Evolutionary conservation across 2,329 filamentous ascomycete species (phyloP), one percentile per base, ranked within the genome.

Genomic region (Cyphellophora europaea): DNA sequence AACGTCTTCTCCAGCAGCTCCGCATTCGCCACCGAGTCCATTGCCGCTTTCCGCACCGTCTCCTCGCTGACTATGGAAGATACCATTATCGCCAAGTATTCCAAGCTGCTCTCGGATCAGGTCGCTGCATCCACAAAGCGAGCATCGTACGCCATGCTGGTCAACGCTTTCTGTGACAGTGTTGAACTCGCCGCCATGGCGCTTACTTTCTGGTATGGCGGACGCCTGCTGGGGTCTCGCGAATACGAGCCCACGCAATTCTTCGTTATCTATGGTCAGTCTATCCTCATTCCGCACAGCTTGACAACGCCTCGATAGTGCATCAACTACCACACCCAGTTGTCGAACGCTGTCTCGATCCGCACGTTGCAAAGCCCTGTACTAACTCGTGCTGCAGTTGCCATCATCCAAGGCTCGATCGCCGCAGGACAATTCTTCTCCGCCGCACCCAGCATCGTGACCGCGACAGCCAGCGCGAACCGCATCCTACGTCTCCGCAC

Each of bases 21-120:
- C 13, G 74, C 82, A 48, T 85, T 86, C 47, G 82, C 79, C 0
- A 73, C 79, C 1, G 82, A 88, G 53, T 73, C 80, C 3, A 82
- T 87, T 27, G 71, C 76, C 2, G 81, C 81, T 0, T 83, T 84
- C 53, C 69, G 82, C 6, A 87, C 82, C 0, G 82, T 87, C 4
- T 63, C 77, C 0, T 71, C 79, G 1, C 63, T 87, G 12, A 82
- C 77, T 1, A 71, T 87, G 50, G 82, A 87, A 51, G 67, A 77
- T 38, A 62, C 66, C 11, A 82, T 86, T 39, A 65, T 70, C 27
- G 50, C 65, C 3, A 69, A 78, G 19, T 88, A 86, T 48, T 59
- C 71, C 12, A 52, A 42, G 0, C 63, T 85, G 3, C 67, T 86
- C 6, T 54, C 58, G 3, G 54, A 63, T 2, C 81, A 86, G 48